These are phyloP conservation scores for Telfairia occidentalis DNA, from an alignment of 331 rosid species.

Conservation along the genomic window DNA sequence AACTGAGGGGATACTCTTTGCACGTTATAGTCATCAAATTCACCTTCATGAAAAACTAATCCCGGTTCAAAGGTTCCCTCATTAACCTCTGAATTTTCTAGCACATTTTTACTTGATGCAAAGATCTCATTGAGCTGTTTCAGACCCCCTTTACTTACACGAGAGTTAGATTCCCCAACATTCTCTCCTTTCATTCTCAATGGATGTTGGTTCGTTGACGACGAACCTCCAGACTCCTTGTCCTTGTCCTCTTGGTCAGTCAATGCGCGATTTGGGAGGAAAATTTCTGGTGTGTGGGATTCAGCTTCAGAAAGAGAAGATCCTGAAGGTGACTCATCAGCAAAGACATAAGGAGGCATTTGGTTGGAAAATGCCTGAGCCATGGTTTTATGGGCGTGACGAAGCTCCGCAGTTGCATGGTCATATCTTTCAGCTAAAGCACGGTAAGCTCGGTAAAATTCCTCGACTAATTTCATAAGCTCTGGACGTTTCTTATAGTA, in stretches of 20 bases:
- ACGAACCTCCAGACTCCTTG: conserved; percentile 34
- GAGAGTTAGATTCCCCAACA: conserved; percentile 25
- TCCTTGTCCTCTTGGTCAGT: conserved; percentile 40
- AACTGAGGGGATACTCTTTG: conserved; percentile 17
- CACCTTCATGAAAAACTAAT: neutral
- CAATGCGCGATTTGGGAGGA: conserved; percentile 37
- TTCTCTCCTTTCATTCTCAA: conserved; percentile 27
- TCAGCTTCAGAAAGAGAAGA: conserved; percentile 45
- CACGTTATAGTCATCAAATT: neutral
- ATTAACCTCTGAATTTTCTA: conserved; percentile 11
- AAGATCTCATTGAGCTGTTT: conserved; percentile 53
- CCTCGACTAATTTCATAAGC: conserved; percentile 90
- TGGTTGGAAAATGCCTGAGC: conserved; percentile 84
- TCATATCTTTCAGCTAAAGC: conserved; percentile 98
- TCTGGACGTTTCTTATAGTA: conserved; percentile 97
- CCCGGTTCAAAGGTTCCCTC: neutral
- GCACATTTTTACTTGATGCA: conserved; percentile 17
- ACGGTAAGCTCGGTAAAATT: conserved; percentile 97
- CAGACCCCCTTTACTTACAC: conserved; percentile 54
- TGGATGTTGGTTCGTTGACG: conserved; percentile 27
- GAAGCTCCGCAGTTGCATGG: conserved; percentile 89
- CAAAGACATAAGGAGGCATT: conserved; percentile 36
- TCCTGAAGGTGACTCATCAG: conserved; percentile 53
- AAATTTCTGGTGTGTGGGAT: conserved; percentile 47
- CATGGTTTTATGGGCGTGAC: conserved; percentile 85